phyloP scores from a whole-genome alignment of 768 basidiomycete species.

The Pleurotus tuber-regium region DNA sequence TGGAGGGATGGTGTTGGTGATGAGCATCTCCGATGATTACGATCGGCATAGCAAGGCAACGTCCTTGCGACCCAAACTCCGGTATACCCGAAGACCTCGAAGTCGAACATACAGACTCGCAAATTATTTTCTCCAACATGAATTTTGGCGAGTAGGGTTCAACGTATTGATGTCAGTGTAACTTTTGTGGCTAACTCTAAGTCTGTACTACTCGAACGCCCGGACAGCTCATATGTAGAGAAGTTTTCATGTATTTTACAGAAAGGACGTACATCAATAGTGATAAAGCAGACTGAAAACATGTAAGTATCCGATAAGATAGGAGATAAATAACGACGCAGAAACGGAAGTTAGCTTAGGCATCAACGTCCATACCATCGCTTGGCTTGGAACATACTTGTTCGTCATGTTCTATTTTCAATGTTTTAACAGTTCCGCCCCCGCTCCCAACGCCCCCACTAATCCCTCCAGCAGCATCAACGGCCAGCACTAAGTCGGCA shows the following conservation, averaged over 20 bases:
- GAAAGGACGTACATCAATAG: neutral
- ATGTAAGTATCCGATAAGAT: neutral
- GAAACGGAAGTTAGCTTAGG: neutral
- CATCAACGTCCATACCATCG: constrained; percentile 2
- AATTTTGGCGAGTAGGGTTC: constrained; percentile 35
- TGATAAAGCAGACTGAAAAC: neutral
- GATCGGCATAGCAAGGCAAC: neutral
- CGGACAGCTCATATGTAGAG: no score
- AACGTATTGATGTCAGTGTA: no score
- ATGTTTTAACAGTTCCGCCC: neutral
- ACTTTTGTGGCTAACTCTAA: no score
- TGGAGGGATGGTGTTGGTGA: constrained; percentile 35
- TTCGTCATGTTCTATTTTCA: no score
- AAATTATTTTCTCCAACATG: constrained; percentile 40
- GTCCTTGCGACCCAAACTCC: constrained; percentile 39
- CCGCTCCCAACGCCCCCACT: constrained; percentile 3
- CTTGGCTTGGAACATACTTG: neutral
- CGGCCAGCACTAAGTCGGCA: constrained; percentile 1
- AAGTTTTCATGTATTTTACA: neutral
- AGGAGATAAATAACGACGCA: neutral
- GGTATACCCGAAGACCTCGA: constrained; percentile 35
- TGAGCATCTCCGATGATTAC: constrained; percentile 39
- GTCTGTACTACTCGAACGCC: no score
- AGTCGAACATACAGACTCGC: constrained; percentile 23
- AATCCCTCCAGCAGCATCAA: constrained; percentile 4